Base-by-base conservation (phyloP, 768 basidiomycete species). In the Agrocybe pediades region DNA sequence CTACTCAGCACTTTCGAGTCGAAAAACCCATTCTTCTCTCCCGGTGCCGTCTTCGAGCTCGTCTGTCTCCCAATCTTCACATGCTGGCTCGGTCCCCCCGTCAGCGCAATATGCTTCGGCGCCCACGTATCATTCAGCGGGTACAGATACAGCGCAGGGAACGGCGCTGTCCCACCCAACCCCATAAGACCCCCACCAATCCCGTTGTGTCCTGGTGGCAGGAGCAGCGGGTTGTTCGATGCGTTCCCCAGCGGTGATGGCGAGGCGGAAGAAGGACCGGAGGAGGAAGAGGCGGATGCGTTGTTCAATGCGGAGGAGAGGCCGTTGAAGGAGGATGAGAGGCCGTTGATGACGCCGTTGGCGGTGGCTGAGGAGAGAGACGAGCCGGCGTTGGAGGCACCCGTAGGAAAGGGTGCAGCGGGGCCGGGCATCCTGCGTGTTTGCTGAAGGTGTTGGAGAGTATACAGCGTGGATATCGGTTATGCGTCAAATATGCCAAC, bases 31-130 rank as follows among this genome's bases (percentile, higher is more conserved):
- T 99, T 98, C 64, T 90, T 79, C 66, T 96, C 93, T 9, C 83
- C 86, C 16, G 96, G 96, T 25, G 92, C 85, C 0, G 95, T 97
- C 80, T 97, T 97, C 52, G 88, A 86, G 70, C 95, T 97, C 15
- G 95, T 98, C 74, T 98, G 95, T 52, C 96, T 77, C 16, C 96
- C 96, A 67, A 99, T 95, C 83, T 94, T 89, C 48, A 88, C 84
- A 66, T 84, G 88, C 68, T 85, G 84, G 52, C 76, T 79, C 41
- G 33, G 33, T 4, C 33, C 33, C n/a, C 33, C 33, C 11, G 71
- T 68, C 56, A 95, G 84, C n/a, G 87, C 79, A 59, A 98, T 95
- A 69, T 96, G 92, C 74, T 98, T 98, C 54, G 94, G 92, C 33
- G 87, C 79, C 72, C 97, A 97, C 2, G 93, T 91, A 71, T 96